Conservation (phyloP, 371 early-diverging fungal species). For the Basidiobolus heterosporus region DNA sequence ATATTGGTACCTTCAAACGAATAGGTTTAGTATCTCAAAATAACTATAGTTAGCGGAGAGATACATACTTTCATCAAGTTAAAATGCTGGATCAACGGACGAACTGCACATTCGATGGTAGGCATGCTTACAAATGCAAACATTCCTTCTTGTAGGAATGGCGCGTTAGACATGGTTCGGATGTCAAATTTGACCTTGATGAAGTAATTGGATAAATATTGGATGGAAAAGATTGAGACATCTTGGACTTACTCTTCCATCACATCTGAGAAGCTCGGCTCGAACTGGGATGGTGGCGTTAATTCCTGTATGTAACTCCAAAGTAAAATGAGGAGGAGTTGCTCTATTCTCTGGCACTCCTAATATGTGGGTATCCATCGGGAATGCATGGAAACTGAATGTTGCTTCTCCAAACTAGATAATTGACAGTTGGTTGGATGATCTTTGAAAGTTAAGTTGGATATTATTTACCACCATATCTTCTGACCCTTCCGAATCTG, state of each 20-base stretch:
- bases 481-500: background rate
- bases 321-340: constrained; percentile 4
- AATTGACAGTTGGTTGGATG: background rate
- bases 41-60: background rate
- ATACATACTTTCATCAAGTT: constrained; percentile 4
- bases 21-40: background rate
- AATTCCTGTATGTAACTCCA: constrained; percentile 5
- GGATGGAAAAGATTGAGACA: too few species aligned
- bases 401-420: constrained; percentile 4
- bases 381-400: constrained; percentile 1
- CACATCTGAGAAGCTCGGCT: constrained; percentile 1
- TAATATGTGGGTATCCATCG: background rate
- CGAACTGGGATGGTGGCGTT: constrained; percentile 3
- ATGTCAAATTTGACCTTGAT: constrained; percentile 4
- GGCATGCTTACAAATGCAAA: constrained; percentile 3
- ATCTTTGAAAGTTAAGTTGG: background rate
- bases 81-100: constrained; percentile 1
- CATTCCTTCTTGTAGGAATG: constrained; percentile 3
- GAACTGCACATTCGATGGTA: background rate
- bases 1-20: constrained; percentile 3
- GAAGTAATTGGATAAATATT: too few species aligned
- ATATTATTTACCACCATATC: constrained; percentile 2
- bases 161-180: background rate
- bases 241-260: background rate
- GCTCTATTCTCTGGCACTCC: background rate